Percentiles rank a stretch among this genome's conserved stretches.
phyloP scores from a whole-genome alignment of 768 basidiomycete genomes.

The Candolleomyces efflorescens region DNA sequence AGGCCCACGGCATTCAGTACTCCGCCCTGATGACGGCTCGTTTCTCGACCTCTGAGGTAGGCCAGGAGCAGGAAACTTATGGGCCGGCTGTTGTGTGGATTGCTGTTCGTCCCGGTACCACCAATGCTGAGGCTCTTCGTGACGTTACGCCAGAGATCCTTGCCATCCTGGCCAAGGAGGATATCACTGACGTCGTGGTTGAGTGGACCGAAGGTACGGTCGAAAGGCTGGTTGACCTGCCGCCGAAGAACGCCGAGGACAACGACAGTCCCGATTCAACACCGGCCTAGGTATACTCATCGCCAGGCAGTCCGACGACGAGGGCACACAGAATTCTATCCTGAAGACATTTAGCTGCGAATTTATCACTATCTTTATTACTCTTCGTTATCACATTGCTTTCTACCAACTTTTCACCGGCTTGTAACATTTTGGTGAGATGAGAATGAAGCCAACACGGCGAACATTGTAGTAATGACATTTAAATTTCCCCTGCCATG shows the following conservation, averaged over 20 bases:
- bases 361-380: too few species aligned
- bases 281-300: conserved; percentile 27
- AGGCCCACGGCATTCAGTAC: conserved; percentile 19
- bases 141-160: conserved; percentile 34
- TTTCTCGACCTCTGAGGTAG: conserved; percentile 28
- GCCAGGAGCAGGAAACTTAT: conserved; percentile 22
- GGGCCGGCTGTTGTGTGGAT: conserved; percentile 38
- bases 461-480: too few species aligned
- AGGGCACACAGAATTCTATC: conserved; percentile 28
- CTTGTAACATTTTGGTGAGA: too few species aligned
- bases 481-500: too few species aligned
- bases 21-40: conserved; percentile 27
- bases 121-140: conserved; percentile 30
- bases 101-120: conserved; percentile 28
- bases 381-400: too few species aligned
- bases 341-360: too few species aligned
- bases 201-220: conserved; percentile 33
- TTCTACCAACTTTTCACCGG: too few species aligned
- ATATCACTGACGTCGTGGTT: conserved; percentile 28
- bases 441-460: too few species aligned
- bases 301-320: conserved; percentile 18
- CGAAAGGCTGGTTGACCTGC: conserved; percentile 19
- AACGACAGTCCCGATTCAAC: conserved; percentile 17
- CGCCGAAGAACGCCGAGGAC: conserved; percentile 20
- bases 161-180: conserved; percentile 23